phyloP scores from a whole-genome alignment of 1,284 basidiomycete species.

The Mycosarcoma maydis region DNA sequence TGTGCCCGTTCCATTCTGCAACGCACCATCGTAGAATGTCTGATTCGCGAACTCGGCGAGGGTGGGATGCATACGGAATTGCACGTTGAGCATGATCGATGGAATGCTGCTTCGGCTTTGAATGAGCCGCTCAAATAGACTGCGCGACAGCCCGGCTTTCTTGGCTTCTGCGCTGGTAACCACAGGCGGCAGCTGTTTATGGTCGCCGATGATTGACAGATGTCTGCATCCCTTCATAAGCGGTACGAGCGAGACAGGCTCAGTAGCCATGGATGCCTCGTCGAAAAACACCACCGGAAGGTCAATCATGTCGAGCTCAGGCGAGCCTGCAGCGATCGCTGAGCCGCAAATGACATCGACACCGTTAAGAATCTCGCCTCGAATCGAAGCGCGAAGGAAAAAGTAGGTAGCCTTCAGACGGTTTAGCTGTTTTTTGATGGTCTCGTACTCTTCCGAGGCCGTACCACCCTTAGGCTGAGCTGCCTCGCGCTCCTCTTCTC shows the following conservation, averaged over 20 bases:
- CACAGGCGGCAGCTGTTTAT: slow-evolving; percentile 93
- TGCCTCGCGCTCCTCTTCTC: slow-evolving; percentile 20
- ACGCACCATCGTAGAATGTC: slow-evolving; percentile 79
- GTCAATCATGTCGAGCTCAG: slow-evolving; percentile 72
- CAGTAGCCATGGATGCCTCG: slow-evolving; percentile 94
- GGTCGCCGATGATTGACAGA: slow-evolving; percentile 89
- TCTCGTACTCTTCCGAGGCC: slow-evolving; percentile 36
- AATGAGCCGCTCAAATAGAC: slow-evolving; percentile 88
- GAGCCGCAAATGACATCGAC: slow-evolving; percentile 68
- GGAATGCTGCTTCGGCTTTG: slow-evolving; percentile 24
- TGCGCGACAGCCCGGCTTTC: slow-evolving; percentile 78
- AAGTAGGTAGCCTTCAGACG: slow-evolving; percentile 55
- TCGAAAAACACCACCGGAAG: slow-evolving; percentile 94
- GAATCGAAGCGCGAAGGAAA: slow-evolving; percentile 61
- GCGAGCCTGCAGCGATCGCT: slow-evolving; percentile 53
- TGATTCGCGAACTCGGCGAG: slow-evolving; percentile 85
- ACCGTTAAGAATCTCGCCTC: slow-evolving; percentile 64
- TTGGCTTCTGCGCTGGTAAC: slow-evolving; percentile 71
- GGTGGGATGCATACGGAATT: slow-evolving; percentile 93
- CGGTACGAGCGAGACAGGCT: slow-evolving; percentile 72
- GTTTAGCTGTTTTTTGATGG: slow-evolving; percentile 47
- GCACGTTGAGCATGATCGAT: slow-evolving; percentile 80
- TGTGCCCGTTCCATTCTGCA: slow-evolving; percentile 75
- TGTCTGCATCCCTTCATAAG: slow-evolving; percentile 74
- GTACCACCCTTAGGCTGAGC: slow-evolving; percentile 13